Base-by-base conservation (phyloP, 257 asterid genomes). In the Marsdenia floribunda region DNA sequence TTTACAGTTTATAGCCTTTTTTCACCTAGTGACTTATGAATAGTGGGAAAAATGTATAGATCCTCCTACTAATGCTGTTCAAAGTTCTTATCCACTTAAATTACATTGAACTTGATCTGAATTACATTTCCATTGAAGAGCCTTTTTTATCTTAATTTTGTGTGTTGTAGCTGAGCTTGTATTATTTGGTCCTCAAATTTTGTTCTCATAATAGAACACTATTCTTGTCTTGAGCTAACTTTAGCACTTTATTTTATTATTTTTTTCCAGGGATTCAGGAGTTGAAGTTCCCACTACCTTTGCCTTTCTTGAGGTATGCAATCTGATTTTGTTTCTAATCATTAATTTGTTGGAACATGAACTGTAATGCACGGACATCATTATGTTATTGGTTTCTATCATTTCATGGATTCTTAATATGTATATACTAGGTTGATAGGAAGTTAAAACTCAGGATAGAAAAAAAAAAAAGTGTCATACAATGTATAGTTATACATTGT, bases 281-380 rank as follows among this genome's bases (percentile, higher is more conserved):
- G 83, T 70, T 63, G 83, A 88, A 75, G 87, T 73, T 81, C 89
- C 91, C 79, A 79, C 87, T 3, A 74, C 90, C 52, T 71, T 79
- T 2, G 85, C 86, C 74, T 85, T 81, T 79, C 72, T 90, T 77
- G 83, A 88, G 97, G 98, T 92, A 66, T 76, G 86, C 69, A n/a
- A 71, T 73, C 50, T 37, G 33, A 50, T 3, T 73, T 57, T 58
- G 77, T 49, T 60, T 42, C 3, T 47, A 65, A 9, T 67, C n/a
- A 24, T n/a, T 60, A 37, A 49, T 40, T 49, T 64, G 47, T 19
- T 76, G 12, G 33, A 59, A n/a, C 49, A 26, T 61, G 46, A 73
- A 64, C 33, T 63, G 9, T 37, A 61, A 60, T 72, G 42, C 15
- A 3, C 11, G 29, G 50, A 18, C 15, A 3, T 18, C 46, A 29